phyloP scores from a whole-genome alignment of 768 basidiomycete species.

The Botryobasidium botryosum region DNA sequence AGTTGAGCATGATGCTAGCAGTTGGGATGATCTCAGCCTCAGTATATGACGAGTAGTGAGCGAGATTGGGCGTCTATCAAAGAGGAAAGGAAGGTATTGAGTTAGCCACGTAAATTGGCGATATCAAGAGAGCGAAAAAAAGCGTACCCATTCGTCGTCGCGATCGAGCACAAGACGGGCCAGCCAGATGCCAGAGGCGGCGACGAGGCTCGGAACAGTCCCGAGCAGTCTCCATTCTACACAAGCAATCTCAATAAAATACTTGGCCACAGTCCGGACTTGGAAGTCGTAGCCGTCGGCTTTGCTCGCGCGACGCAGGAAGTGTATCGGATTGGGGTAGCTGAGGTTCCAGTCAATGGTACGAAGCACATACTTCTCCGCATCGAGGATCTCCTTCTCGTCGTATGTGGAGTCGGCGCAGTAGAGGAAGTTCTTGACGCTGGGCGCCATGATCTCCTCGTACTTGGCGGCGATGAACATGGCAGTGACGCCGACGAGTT shows the following conservation, averaged over 20 bases:
- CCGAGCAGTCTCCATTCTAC: conserved; percentile 67
- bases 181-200: conserved; percentile 77
- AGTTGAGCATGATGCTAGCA: conserved; percentile 78
- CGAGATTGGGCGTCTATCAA: conserved; percentile 58
- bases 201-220: conserved; percentile 58
- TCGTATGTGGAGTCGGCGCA: conserved; percentile 65
- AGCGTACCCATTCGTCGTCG: conserved; percentile 71
- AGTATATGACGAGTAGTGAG: conserved; percentile 74
- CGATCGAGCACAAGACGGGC: conserved; percentile 63
- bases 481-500: conserved; percentile 77
- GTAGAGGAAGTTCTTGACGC: conserved; percentile 60
- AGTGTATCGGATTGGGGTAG: conserved; percentile 80
- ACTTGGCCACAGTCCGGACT: conserved; percentile 77
- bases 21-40: conserved; percentile 65
- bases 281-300: conserved; percentile 83
- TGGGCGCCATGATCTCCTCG: conserved; percentile 83
- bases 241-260: conserved; percentile 70
- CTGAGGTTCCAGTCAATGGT: conserved; percentile 74
- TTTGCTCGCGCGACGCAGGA: conserved; percentile 77
- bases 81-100: conserved; percentile 8
- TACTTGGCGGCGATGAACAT: conserved; percentile 83
- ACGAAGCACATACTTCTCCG: conserved; percentile 76
- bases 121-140: background rate
- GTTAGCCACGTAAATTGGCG: background rate
- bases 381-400: conserved; percentile 68